Conservation (phyloP, 75 land plant species). For the Azolla pinnata region DNA sequence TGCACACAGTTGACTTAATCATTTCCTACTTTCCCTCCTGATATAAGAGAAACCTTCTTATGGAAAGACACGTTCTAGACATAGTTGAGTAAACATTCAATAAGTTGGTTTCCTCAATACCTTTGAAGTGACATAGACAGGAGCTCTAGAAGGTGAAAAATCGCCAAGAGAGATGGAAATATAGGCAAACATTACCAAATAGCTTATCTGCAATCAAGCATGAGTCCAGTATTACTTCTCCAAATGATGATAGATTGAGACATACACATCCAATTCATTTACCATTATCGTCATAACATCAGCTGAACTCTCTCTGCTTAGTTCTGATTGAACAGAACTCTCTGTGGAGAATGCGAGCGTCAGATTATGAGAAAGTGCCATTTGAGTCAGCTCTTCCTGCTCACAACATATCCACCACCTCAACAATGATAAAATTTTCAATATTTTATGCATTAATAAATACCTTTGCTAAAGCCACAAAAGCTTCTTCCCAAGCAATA, state of each 20-base stretch:
- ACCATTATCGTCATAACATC: slow-evolving; percentile 84
- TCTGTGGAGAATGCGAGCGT: slow-evolving; percentile 89
- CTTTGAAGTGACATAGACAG: slow-evolving; percentile 79
- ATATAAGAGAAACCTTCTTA: no score
- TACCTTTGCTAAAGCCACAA: slow-evolving; percentile 65
- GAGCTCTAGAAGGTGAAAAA: slow-evolving; percentile 42
- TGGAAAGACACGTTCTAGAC: no score
- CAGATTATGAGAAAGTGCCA: slow-evolving; percentile 56
- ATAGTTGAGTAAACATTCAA: no score
- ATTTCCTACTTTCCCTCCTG: no score
- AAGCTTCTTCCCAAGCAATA: slow-evolving; percentile 91
- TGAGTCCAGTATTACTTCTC: neutral
- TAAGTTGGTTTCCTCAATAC: slow-evolving; percentile 28
- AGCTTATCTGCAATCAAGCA: slow-evolving; percentile 64
- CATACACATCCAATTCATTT: slow-evolving; percentile 3
- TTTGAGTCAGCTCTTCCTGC: slow-evolving; percentile 75
- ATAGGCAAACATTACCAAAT: slow-evolving; percentile 93
- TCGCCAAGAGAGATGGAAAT: slow-evolving; percentile 84
- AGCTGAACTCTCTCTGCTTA: slow-evolving; percentile 90
- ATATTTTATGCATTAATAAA: neutral
- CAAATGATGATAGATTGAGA: neutral
- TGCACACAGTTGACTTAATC: no score
- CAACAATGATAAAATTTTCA: slow-evolving; percentile 1
- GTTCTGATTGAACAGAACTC: slow-evolving; percentile 83
- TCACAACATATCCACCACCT: neutral